Evolutionary conservation across 2,329 filamentous ascomycete genomes (phyloP).

Genomic region (Biscogniauxia mediterranea): DNA sequence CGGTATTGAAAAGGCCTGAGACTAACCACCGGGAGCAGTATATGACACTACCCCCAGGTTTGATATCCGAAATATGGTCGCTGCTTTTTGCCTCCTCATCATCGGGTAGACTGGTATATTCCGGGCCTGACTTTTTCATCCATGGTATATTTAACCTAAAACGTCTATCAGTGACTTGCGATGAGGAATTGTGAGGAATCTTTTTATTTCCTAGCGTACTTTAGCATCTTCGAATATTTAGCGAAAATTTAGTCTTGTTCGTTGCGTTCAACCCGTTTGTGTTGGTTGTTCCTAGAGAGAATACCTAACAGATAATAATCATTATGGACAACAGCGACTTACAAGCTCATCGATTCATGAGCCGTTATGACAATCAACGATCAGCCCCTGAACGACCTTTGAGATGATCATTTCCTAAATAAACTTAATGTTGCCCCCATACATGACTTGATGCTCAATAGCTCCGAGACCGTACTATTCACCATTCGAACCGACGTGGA

Average conservation of each 20-base stretch:
- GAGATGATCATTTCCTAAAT: background rate
- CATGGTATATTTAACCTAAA: background rate
- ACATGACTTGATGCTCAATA: background rate
- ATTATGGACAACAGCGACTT: background rate
- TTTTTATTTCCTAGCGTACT: background rate
- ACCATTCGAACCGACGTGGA: background rate
- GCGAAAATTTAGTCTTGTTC: background rate
- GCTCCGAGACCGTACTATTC: background rate
- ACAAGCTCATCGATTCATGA: background rate
- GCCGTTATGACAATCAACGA: background rate
- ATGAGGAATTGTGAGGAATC: background rate
- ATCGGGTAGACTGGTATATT: background rate
- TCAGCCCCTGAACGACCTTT: background rate
- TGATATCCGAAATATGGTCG: background rate
- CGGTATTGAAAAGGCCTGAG: background rate
- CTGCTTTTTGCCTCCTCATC: background rate
- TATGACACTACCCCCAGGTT: background rate
- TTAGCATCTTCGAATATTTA: background rate
- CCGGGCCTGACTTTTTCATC: background rate
- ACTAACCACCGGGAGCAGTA: background rate
- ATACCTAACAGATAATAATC: background rate
- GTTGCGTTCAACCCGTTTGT: background rate
- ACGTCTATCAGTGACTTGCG: background rate
- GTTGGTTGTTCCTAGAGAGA: background rate
- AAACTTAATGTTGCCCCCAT: background rate